A percentile compares a stretch with the other conserved stretches of the same genome.
phyloP scores from a whole-genome alignment of 495 filamentous ascomycete species.

The Tuber melanosporum region DNA sequence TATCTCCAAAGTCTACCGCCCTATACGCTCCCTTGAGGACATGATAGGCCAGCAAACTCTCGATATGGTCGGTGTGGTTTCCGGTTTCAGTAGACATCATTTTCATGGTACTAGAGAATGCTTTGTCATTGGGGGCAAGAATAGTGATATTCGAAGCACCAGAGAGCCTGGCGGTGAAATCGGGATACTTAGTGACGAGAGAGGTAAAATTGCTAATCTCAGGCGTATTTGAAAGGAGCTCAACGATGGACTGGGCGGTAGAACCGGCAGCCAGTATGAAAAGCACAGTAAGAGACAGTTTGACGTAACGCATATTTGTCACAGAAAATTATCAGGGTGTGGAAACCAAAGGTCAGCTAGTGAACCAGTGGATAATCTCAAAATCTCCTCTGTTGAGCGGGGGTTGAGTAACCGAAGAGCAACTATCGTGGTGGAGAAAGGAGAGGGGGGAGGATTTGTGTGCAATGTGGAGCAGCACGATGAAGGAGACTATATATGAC shows the following conservation, averaged over 20 bases:
- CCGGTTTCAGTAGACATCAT: conserved; percentile 34
- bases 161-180: conserved; percentile 44
- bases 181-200: conserved; percentile 46
- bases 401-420: neutral
- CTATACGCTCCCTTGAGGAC: conserved; percentile 55
- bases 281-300: conserved; percentile 13
- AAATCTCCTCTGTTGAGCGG: neutral
- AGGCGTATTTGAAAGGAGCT: conserved; percentile 5
- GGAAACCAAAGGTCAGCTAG: neutral
- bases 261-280: conserved; percentile 16
- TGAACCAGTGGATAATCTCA: neutral
- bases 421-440: neutral
- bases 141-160: conserved; percentile 55
- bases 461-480: neutral
- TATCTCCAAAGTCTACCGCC: conserved; percentile 44
- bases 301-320: conserved; percentile 19
- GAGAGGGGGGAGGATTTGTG: neutral
- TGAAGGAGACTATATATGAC: neutral
- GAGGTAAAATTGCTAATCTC: conserved; percentile 10
- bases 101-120: conserved; percentile 47
- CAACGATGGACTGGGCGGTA: conserved; percentile 21
- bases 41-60: conserved; percentile 58
- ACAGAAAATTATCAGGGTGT: neutral
- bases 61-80: conserved; percentile 43
- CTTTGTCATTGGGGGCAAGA: conserved; percentile 58